A percentile compares a stretch with the other conserved stretches of the same genome.
Conservation (phyloP, 495 filamentous ascomycete species). For the Aeminium ludgeri region DNA sequence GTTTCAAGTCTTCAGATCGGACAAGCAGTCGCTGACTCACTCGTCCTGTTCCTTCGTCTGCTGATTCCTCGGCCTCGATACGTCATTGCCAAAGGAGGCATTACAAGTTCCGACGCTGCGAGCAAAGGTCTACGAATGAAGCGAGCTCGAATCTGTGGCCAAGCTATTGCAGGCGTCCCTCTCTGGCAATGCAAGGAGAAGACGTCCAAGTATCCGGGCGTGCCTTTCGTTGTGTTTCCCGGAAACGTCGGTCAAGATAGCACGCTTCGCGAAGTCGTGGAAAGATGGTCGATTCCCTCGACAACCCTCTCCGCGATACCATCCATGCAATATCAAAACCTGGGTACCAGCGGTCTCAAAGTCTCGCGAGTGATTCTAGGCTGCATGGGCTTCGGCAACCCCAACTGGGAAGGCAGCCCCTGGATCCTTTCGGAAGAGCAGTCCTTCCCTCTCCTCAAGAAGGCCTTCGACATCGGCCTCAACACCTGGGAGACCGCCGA, state of each 20-base stretch:
- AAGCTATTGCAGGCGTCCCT: conserved; percentile 38
- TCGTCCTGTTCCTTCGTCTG: conserved; percentile 28
- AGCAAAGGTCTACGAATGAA: conserved; percentile 37
- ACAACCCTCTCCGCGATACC: not conserved
- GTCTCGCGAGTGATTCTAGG: conserved; percentile 1
- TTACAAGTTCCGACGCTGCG: conserved; percentile 37
- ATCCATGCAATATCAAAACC: conserved; percentile 1
- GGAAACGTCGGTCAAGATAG: conserved; percentile 38
- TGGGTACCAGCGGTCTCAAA: not conserved
- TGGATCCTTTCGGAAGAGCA: conserved; percentile 33
- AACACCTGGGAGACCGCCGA: conserved; percentile 29
- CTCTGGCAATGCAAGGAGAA: conserved; percentile 38
- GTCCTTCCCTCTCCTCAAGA: conserved; percentile 27
- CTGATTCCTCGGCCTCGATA: conserved; percentile 28
- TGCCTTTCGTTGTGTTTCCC: conserved; percentile 40
- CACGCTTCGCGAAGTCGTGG: conserved; percentile 19
- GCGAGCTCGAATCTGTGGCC: conserved; percentile 35
- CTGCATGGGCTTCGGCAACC: conserved; percentile 1
- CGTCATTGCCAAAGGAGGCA: conserved; percentile 39
- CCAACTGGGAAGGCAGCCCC: conserved; percentile 15
- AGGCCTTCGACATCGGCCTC: conserved; percentile 31
- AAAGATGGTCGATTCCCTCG: conserved; percentile 12
- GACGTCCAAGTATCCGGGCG: conserved; percentile 29
- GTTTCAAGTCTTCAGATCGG: conserved; percentile 32
- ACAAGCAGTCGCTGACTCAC: conserved; percentile 28